Evolutionary conservation across 192 early-diverging fungal genomes (phyloP).

Genomic region (Backusella tuberculispora): DNA sequence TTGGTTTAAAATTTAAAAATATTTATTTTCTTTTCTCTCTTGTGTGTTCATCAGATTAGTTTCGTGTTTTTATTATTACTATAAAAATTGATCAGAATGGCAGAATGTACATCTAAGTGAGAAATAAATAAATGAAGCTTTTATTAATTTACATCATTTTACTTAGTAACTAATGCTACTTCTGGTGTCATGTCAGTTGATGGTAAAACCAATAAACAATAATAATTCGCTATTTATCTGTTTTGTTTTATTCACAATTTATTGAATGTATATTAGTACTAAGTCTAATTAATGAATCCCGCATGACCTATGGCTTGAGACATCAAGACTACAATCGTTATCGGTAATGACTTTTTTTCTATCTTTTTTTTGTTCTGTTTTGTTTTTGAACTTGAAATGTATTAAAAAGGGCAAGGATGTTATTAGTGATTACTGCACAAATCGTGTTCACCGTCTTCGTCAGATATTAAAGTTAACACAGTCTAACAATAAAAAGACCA

Average conservation of each 20-base stretch:
- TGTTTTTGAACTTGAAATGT: not conserved
- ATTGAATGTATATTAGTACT: constrained; percentile 46
- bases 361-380: not conserved
- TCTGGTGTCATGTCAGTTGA: not conserved
- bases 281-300: constrained; percentile 58
- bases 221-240: too few relatives aligned
- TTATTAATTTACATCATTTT: not conserved
- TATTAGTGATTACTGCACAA: constrained; percentile 66
- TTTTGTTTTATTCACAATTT: not conserved
- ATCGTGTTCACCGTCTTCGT: constrained; percentile 64
- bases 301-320: constrained; percentile 77
- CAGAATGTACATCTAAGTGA: not conserved
- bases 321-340: constrained; percentile 84
- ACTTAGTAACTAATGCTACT: not conserved
- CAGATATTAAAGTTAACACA: constrained; percentile 56
- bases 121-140: not conserved
- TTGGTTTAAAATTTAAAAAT: constrained; percentile 11
- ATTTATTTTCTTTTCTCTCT: constrained; percentile 7
- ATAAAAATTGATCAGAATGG: constrained; percentile 5
- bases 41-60: not conserved
- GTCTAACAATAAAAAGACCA: constrained; percentile 50
- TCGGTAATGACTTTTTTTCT: constrained; percentile 42
- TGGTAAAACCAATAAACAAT: not conserved
- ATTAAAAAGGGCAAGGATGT: not conserved
- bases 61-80: constrained; percentile 9